A percentile compares a stretch with the other conserved stretches of the same genome.
These are phyloP conservation scores for Solanum megistacrolobum DNA, from an alignment of 257 asterid species.

Conservation along the genomic window DNA sequence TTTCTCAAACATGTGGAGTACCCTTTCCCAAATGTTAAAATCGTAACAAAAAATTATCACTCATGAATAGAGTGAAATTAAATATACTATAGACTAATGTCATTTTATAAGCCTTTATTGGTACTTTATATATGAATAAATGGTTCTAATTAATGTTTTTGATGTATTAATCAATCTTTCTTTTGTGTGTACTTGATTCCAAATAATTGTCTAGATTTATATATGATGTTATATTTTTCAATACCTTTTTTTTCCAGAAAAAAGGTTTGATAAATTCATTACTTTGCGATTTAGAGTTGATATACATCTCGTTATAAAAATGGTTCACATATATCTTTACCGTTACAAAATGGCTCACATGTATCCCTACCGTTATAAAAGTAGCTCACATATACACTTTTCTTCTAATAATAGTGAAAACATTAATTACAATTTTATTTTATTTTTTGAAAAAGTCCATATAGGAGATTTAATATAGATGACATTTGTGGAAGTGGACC, in stretches of 20 bases:
- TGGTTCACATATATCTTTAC: too few relatives aligned
- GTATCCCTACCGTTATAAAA: neutral
- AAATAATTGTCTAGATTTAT: neutral
- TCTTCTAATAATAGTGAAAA: neutral
- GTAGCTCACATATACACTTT: neutral
- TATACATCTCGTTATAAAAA: too few relatives aligned
- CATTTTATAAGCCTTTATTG: neutral
- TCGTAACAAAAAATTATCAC: neutral
- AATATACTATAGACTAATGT: neutral
- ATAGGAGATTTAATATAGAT: too few relatives aligned
- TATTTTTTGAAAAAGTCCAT: neutral
- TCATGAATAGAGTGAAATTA: neutral
- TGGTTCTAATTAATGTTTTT: neutral
- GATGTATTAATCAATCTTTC: neutral
- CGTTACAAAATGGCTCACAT: neutral
- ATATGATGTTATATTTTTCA: neutral
- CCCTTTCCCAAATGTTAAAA: neutral
- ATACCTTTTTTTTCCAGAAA: neutral
- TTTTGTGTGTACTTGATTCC: neutral
- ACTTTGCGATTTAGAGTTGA: neutral
- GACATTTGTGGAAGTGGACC: neutral
- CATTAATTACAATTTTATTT: too few relatives aligned
- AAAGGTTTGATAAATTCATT: neutral
- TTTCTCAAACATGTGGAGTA: slow-evolving; percentile 7
- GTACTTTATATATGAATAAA: neutral